Conservation (phyloP, 805 yeast species). For the Henningerozyma blattae region DNA sequence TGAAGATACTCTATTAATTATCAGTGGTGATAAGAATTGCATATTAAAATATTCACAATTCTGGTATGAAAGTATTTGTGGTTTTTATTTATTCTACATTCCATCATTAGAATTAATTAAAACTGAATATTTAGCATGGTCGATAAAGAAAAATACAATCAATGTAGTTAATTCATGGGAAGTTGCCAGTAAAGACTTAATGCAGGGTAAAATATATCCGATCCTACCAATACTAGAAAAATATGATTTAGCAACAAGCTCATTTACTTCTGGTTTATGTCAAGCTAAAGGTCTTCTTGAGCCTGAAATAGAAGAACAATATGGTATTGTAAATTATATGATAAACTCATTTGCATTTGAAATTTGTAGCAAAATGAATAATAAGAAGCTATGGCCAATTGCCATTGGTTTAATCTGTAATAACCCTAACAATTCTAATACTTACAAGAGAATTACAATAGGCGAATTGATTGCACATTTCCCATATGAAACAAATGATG, state of each 20-base stretch:
- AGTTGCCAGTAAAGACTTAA: conserved; percentile 39
- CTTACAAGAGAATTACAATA: conserved; percentile 27
- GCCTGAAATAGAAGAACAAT: too few species aligned
- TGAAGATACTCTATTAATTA: conserved; percentile 22
- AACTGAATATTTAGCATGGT: conserved; percentile 28
- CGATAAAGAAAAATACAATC: conserved; percentile 25
- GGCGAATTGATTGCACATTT: conserved; percentile 49
- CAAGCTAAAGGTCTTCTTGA: conserved; percentile 53
- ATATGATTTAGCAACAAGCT: conserved; percentile 51
- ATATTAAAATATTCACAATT: conserved; percentile 39
- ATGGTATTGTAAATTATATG: conserved; percentile 35
- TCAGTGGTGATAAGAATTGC: conserved; percentile 30
- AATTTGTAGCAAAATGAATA: conserved; percentile 17
- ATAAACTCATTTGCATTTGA: conserved; percentile 21
- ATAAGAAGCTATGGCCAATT: conserved; percentile 46
- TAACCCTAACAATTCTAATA: conserved; percentile 32
- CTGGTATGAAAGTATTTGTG: conserved; percentile 60
- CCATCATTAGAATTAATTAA: conserved; percentile 34
- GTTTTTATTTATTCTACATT: conserved; percentile 47
- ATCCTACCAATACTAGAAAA: conserved; percentile 48
- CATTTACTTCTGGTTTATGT: conserved; percentile 46
- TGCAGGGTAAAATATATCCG: conserved; percentile 43
- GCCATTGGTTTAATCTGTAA: conserved; percentile 54
- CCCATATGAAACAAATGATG: conserved; percentile 56
- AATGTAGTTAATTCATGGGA: conserved; percentile 39